Base-by-base conservation (phyloP, 2,329 filamentous ascomycete genomes). In the Hypocreales sp. region DNA sequence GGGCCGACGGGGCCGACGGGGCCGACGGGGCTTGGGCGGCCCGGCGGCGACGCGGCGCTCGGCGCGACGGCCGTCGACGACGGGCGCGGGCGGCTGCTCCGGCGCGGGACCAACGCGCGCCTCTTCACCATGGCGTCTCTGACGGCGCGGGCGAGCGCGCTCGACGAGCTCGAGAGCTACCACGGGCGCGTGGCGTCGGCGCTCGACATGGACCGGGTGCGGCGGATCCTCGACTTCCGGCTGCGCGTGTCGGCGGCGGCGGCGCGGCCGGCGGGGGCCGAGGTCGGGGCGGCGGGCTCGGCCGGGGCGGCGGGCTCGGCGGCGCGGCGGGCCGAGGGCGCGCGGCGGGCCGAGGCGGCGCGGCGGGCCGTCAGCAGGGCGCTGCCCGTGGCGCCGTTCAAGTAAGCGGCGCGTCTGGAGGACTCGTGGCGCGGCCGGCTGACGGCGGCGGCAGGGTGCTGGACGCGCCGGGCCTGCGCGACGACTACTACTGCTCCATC, bases 401-500 rank as follows among this genome's bases (percentile, higher is more conserved):
- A 79, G 74, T 78, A 60, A 48, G 66, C 56, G n/a, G n/a, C n/a
- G n/a, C n/a, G n/a, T n/a, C n/a, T n/a, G n/a, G n/a, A n/a, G n/a
- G n/a, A n/a, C n/a, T n/a, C n/a, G n/a, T n/a, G n/a, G n/a, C n/a
- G n/a, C n/a, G n/a, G n/a, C n/a, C n/a, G n/a, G n/a, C n/a, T n/a
- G n/a, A n/a, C n/a, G n/a, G n/a, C n/a, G n/a, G n/a, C n/a, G n/a
- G 26, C 9, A 13, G 17, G 19, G 79, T 94, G 6, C 64, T 98
- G 5, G 83, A 94, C 53, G 87, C 87, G 7, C 84, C 86, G 3
- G 71, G 73, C 27, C 61, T 95, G n/a, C 73, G 83, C 31, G 84
- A 95, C 42, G 87, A 98, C 50, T 98, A 86, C 48, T 98, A 98
- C 48, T 94, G 84, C 53, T 90, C 86, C 0, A 65, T 86, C 3